These are phyloP conservation scores for Trichomonascus vanleenenianus DNA, from an alignment of 805 yeast genomes.

Conservation along the genomic window DNA sequence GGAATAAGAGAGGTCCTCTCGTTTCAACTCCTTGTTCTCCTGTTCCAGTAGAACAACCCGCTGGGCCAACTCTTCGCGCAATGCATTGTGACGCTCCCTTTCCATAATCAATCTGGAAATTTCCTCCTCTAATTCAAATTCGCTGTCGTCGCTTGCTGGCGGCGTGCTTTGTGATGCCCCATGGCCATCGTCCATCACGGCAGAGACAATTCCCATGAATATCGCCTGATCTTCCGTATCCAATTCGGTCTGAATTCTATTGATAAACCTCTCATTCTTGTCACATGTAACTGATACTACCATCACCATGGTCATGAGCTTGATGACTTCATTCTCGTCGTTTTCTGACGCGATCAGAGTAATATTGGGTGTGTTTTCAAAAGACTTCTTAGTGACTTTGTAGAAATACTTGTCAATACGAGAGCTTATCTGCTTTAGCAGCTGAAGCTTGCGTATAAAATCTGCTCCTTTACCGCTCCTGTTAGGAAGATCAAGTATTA, in stretches of 20 bases:
- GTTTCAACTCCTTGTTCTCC: background rate
- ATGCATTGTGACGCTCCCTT: constrained; percentile 1
- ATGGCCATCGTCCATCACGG: constrained; percentile 1
- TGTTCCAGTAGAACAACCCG: constrained; percentile 1
- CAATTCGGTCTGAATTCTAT: constrained; percentile 6
- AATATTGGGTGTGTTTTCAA: constrained; percentile 5
- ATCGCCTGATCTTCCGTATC: constrained; percentile 7
- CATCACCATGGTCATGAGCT: constrained; percentile 7
- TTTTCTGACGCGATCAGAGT: constrained; percentile 3
- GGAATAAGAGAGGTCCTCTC: background rate
- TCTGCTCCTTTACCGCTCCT: no score
- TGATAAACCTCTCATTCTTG: constrained; percentile 6
- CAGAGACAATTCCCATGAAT: constrained; percentile 9
- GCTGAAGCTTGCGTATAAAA: no score
- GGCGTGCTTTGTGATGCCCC: background rate
- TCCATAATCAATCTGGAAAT: constrained; percentile 9
- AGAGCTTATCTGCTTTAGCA: no score
- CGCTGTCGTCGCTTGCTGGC: background rate
- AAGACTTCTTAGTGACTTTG: background rate
- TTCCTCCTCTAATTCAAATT: constrained; percentile 11
- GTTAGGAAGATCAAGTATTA: no score
- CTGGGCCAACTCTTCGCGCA: constrained; percentile 4
- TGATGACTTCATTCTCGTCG: constrained; percentile 7
- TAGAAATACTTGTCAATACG: background rate
- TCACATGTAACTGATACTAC: constrained; percentile 10